A percentile compares a stretch with the other conserved stretches of the same genome.
Evolutionary conservation across 2,329 filamentous ascomycete species (phyloP).

Genomic region (Exophiala sp.): DNA sequence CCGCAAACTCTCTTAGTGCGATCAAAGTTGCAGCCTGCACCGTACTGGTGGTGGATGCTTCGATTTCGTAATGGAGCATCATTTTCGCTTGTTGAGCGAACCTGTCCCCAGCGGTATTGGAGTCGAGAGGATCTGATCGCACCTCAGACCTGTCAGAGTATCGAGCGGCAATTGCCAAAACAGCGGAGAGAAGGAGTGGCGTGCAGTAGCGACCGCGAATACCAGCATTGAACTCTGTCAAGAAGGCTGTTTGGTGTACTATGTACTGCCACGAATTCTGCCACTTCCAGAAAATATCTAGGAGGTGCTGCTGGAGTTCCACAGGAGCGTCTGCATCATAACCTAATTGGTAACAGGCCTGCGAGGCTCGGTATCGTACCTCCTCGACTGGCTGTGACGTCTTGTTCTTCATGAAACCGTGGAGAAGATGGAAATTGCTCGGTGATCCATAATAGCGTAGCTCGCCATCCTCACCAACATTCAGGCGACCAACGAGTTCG

Average conservation of each 20-base stretch:
- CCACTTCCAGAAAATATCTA: background rate
- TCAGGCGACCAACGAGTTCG: slow-evolving; percentile 1
- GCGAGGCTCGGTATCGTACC: background rate
- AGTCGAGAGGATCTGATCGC: background rate
- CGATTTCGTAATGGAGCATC: background rate
- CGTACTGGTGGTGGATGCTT: background rate
- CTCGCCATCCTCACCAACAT: background rate
- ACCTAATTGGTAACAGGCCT: slow-evolving; percentile 10
- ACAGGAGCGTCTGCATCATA: background rate
- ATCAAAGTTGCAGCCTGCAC: background rate
- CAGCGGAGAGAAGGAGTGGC: background rate
- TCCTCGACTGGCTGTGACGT: background rate
- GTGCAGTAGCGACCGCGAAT: background rate
- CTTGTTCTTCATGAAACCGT: background rate
- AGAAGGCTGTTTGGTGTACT: background rate
- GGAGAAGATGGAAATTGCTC: background rate
- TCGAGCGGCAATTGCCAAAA: background rate
- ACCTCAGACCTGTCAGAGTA: background rate
- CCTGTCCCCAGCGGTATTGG: background rate
- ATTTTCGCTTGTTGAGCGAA: slow-evolving; percentile 1
- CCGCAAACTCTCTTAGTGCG: background rate
- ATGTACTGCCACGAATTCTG: slow-evolving; percentile 1
- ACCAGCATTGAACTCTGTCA: background rate
- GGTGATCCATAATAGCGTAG: slow-evolving; percentile 22
- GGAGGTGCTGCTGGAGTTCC: slow-evolving; percentile 2